Percentiles rank a stretch among this genome's conserved stretches.
Evolutionary conservation across 192 early-diverging fungal genomes (phyloP).

Genomic region (Rhizophagus sp.): DNA sequence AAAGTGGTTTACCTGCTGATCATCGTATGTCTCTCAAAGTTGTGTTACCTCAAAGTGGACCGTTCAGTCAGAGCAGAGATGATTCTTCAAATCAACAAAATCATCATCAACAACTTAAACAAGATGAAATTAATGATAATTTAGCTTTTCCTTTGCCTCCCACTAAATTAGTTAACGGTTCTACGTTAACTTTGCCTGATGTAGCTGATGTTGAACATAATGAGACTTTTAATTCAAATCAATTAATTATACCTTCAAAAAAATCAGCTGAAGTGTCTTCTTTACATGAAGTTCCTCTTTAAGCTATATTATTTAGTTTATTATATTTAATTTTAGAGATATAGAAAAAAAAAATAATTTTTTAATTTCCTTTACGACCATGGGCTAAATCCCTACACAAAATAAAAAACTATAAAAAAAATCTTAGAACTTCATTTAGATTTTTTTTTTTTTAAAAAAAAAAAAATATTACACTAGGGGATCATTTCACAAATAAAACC

Average conservation of each 20-base stretch:
- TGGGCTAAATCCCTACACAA: no score
- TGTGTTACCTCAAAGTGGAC: background rate
- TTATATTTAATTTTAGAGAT: background rate
- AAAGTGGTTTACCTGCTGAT: background rate
- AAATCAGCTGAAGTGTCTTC: background rate
- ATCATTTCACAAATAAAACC: no score
- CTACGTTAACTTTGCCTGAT: background rate
- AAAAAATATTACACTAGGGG: no score
- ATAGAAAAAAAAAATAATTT: background rate
- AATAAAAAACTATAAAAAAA: no score
- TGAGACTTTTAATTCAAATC: background rate
- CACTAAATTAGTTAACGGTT: background rate
- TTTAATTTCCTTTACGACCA: background rate
- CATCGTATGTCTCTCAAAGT: background rate
- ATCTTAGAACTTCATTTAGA: no score
- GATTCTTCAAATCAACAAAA: background rate
- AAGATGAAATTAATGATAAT: background rate
- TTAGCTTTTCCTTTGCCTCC: background rate
- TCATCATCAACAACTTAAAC: no score
- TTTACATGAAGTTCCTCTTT: constrained; percentile 12
- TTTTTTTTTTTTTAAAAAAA: no score
- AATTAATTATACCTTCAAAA: background rate
- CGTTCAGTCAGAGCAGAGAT: background rate
- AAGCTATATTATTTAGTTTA: background rate
- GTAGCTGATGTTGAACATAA: background rate